Conservation (phyloP, 169 alveolate species). For the Cyclospora cayetanensis region DNA sequence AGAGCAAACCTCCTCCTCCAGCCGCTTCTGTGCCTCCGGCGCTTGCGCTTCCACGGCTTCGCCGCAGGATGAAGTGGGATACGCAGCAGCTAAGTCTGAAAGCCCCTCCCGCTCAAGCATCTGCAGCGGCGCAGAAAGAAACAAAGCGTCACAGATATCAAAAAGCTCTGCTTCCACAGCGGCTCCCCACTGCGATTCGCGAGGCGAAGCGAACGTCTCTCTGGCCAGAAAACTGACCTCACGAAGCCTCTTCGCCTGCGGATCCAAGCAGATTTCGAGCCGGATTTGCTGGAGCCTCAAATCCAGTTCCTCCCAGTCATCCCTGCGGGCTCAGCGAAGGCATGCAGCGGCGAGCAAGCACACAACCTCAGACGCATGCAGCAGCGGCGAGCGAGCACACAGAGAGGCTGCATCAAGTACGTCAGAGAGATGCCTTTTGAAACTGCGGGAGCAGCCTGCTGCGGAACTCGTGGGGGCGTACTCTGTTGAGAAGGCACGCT, state of each 20-base stretch:
- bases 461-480: neutral
- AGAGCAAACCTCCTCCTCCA: slow-evolving; percentile 11
- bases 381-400: neutral
- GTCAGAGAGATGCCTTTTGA: neutral
- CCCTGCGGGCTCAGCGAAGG: slow-evolving; percentile 38
- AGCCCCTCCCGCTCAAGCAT: slow-evolving; percentile 13
- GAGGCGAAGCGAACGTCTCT: neutral
- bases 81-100: neutral
- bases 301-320: neutral
- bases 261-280: neutral
- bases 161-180: neutral
- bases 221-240: neutral
- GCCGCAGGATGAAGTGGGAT: neutral
- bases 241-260: neutral
- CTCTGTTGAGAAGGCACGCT: neutral
- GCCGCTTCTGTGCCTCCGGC: neutral
- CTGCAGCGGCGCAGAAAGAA: slow-evolving; percentile 23
- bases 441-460: neutral
- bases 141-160: neutral
- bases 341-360: slow-evolving; percentile 11
- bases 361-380: slow-evolving; percentile 3
- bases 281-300: slow-evolving; percentile 6
- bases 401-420: neutral
- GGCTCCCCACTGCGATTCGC: neutral
- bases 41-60: neutral